phyloP scores from a whole-genome alignment of 1,284 basidiomycete genomes.

The Sutorius eximius region DNA sequence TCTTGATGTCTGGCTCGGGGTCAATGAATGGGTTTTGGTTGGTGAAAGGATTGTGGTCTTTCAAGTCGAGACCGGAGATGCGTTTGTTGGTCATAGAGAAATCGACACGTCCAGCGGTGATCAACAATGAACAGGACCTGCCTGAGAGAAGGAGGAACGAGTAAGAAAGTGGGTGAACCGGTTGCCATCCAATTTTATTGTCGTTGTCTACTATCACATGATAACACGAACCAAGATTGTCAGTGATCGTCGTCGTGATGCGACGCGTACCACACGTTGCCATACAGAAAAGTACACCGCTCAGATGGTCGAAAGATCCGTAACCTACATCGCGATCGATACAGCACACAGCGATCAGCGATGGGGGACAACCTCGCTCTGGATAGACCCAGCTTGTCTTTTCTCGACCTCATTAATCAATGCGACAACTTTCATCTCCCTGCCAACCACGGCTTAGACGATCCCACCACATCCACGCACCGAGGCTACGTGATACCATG shows the following conservation, averaged over 20 bases:
- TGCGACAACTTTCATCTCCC: conserved; percentile 63
- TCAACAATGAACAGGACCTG: conserved; percentile 44
- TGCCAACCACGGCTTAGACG: conserved; percentile 15
- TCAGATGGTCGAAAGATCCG: no score
- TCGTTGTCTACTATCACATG: conserved; percentile 15
- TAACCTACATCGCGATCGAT: no score
- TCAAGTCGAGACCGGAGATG: conserved; percentile 70
- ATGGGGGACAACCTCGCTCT: conserved; percentile 22
- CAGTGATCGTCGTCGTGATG: no score
- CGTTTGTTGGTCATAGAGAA: conserved; percentile 43
- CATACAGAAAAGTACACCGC: no score
- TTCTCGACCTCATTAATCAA: conserved; percentile 57
- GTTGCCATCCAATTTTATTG: conserved; percentile 20
- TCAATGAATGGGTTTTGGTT: conserved; percentile 50
- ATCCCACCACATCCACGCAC: conserved; percentile 25
- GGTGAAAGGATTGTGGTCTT: conserved; percentile 54
- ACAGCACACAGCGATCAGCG: background rate
- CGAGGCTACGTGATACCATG: conserved; percentile 51
- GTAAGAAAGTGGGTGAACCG: background rate
- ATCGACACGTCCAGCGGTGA: conserved; percentile 33
- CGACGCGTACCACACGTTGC: no score
- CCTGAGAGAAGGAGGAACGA: conserved; percentile 46
- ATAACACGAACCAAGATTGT: no score
- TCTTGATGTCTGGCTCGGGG: conserved; percentile 14
- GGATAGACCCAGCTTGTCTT: conserved; percentile 38